A percentile compares a stretch with the other conserved stretches of the same genome.
phyloP scores from a whole-genome alignment of 1,284 basidiomycete genomes.

The Tilletia setariae region DNA sequence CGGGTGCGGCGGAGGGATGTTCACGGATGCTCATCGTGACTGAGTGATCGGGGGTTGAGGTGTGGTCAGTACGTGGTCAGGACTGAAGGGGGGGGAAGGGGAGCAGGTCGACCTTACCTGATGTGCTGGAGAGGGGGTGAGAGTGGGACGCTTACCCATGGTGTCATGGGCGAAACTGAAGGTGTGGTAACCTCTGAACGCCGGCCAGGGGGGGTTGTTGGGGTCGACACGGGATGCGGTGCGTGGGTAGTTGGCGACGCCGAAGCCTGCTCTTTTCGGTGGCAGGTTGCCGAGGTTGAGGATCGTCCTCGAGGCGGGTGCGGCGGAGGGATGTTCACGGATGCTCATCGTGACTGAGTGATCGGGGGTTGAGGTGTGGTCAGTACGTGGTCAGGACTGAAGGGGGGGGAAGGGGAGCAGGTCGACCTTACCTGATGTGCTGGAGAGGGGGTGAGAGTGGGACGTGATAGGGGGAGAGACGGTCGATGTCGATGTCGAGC shows the following conservation, averaged over 20 bases:
- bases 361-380: too few species aligned
- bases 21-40: slow-evolving; percentile 37
- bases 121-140: too few species aligned
- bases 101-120: too few species aligned
- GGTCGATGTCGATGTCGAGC: neutral
- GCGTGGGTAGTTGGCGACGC: slow-evolving; percentile 30
- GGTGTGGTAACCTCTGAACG: slow-evolving; percentile 79
- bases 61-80: too few species aligned
- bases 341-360: slow-evolving; percentile 32
- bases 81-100: neutral
- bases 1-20: slow-evolving; percentile 49
- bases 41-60: too few species aligned
- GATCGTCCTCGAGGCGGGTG: slow-evolving; percentile 50
- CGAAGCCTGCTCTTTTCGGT: slow-evolving; percentile 35
- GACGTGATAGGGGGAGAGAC: too few species aligned
- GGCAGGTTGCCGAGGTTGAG: slow-evolving; percentile 54
- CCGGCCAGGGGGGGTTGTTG: slow-evolving; percentile 96
- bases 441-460: too few species aligned
- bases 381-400: too few species aligned
- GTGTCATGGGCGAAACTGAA: slow-evolving; percentile 76
- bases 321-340: slow-evolving; percentile 43
- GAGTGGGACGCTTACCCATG: slow-evolving; percentile 86
- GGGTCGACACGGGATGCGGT: slow-evolving; percentile 61
- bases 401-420: too few species aligned
- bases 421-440: too few species aligned